Evolutionary conservation across 495 filamentous ascomycete species (phyloP).

Genomic region (Trypethelium eluteriae): DNA sequence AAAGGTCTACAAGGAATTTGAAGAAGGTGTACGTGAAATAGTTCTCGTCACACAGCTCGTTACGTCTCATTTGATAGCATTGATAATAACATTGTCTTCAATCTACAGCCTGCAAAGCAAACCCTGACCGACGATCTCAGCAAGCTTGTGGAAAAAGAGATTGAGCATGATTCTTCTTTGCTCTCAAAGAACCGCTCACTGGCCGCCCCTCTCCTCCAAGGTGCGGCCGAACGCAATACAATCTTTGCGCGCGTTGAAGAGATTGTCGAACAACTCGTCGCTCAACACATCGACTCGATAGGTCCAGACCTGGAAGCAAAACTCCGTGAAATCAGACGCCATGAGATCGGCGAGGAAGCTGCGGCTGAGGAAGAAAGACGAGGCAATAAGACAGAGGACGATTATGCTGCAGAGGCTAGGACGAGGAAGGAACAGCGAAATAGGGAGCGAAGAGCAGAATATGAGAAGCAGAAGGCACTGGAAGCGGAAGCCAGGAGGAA

Average conservation of each 20-base stretch:
- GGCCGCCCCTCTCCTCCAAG: constrained; percentile 76
- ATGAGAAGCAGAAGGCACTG: constrained; percentile 52
- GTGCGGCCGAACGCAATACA: constrained; percentile 71
- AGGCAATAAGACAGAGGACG: constrained; percentile 74
- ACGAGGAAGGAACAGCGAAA: constrained; percentile 57
- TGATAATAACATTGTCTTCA: constrained; percentile 5
- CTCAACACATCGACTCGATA: constrained; percentile 44
- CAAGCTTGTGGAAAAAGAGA: constrained; percentile 67
- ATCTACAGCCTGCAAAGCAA: constrained; percentile 54
- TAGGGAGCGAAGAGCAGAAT: constrained; percentile 54
- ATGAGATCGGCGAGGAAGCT: constrained; percentile 66
- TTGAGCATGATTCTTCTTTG: constrained; percentile 65
- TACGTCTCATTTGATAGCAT: constrained; percentile 15
- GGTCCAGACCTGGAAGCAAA: constrained; percentile 50
- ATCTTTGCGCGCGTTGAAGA: constrained; percentile 68
- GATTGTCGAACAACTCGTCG: constrained; percentile 60
- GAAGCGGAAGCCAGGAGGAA: constrained; percentile 54
- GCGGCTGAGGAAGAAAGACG: constrained; percentile 59
- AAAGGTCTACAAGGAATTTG: constrained; percentile 70
- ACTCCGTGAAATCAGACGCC: constrained; percentile 59
- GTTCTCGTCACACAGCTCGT: constrained; percentile 12
- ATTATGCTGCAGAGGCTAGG: constrained; percentile 68
- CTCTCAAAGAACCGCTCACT: constrained; percentile 71
- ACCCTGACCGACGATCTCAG: constrained; percentile 59
- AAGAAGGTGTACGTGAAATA: constrained; percentile 53